Evolutionary conservation across 2,329 filamentous ascomycete genomes (phyloP).

Genomic region (Periconia macrospinosa): DNA sequence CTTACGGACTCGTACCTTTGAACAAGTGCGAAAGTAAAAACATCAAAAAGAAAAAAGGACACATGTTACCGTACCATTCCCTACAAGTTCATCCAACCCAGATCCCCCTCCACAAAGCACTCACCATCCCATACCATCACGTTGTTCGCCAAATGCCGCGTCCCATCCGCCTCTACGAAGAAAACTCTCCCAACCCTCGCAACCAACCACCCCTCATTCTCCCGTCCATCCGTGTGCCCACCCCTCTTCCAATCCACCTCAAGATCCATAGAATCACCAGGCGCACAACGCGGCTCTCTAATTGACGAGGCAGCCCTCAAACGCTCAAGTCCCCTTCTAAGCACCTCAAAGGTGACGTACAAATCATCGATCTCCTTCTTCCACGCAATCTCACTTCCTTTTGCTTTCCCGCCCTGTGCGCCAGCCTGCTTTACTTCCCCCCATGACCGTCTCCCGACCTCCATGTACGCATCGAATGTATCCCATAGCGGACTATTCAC

Average conservation of each 20-base stretch:
- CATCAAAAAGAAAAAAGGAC: too few species aligned
- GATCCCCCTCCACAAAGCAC: too few species aligned
- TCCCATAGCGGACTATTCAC: constrained; percentile 30
- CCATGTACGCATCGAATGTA: constrained; percentile 39
- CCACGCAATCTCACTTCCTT: constrained; percentile 44
- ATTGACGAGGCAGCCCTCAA: too few species aligned
- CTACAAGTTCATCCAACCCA: too few species aligned
- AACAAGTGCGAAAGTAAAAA: too few species aligned
- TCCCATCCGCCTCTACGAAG: too few species aligned
- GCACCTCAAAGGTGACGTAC: constrained; percentile 36
- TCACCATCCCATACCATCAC: constrained; percentile 9
- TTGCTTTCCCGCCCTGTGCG: constrained; percentile 31
- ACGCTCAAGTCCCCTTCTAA: constrained; percentile 12
- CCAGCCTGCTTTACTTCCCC: constrained; percentile 12
- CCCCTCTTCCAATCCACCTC: constrained; percentile 23
- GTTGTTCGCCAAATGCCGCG: too few species aligned
- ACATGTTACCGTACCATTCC: too few species aligned
- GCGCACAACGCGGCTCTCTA: too few species aligned
- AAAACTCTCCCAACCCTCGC: constrained; percentile 44
- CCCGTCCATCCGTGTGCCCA: constrained; percentile 42
- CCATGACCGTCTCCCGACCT: constrained; percentile 34
- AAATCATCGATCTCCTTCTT: constrained; percentile 34
- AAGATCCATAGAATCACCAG: background rate
- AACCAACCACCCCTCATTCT: constrained; percentile 51
- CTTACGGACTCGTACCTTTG: too few species aligned